Evolutionary conservation across 1,139 yeast genomes (phyloP), one percentile per base, ranked within the genome.

Genomic region (Kurtzmaniella natalensis): DNA sequence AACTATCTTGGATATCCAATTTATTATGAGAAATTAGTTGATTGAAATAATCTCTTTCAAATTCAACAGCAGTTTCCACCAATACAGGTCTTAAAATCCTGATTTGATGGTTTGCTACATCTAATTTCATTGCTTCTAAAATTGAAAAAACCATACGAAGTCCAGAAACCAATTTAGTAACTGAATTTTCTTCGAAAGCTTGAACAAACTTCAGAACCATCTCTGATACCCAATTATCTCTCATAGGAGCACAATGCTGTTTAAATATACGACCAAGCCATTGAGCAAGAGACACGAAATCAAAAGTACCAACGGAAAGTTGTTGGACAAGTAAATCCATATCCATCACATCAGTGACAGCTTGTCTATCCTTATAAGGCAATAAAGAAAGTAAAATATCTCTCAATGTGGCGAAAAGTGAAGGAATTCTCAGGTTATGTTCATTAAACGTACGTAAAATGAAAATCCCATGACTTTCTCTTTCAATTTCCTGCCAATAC

Each of bases 111-210:
- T 89, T 89, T 14, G 96, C 96, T 36, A 88, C 94, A 52, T 89
- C 96, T 45, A 89, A 69, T 57, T 89, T 89, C 95, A 89, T 88
- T n/a, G 95, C 94, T 56, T 88, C 96, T 45, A 89, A 65, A 39
- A 89, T 84, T 43, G 85, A 84, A 55, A 89, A 87, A 14, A 86
- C 73, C 62, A 81, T 73, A 40, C 92, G 72, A 36, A 89, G 64
- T 2, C 95, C 96, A 34, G 80, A 86, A 28, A 86, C 85, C 33
- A 88, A 63, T 38, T 71, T 69, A 11, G 67, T 53, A 9, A 79
- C 75, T 15, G 79, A 71, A 42, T 66, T 63, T 21, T 67, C 64
- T n/a, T 59, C 54, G 41, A 75, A 75, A 16, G 94, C 87, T 37
- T 70, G 70, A 36, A 68, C 71, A 51, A 88, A 82, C 48, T 78